Evolutionary conservation across 2,329 filamentous ascomycete genomes (phyloP).

Genomic region (Clarireedia hainanense): DNA sequence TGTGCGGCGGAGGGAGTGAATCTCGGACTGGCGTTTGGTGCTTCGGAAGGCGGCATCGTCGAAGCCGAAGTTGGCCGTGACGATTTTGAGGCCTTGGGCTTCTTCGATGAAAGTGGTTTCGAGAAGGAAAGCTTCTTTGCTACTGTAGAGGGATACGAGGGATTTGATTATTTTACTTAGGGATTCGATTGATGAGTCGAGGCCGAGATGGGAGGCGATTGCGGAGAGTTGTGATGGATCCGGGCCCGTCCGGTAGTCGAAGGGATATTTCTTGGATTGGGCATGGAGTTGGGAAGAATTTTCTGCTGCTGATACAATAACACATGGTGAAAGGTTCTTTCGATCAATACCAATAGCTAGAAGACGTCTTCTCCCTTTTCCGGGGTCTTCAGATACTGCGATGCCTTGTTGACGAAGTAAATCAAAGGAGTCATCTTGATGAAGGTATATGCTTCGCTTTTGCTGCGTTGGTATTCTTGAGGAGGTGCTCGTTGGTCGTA

Average conservation of each 20-base stretch:
- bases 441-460: conserved; percentile 46
- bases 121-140: conserved; percentile 58
- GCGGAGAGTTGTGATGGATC: conserved; percentile 35
- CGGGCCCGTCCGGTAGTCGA: conserved; percentile 46
- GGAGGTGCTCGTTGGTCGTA: conserved; percentile 9
- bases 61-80: conserved; percentile 52
- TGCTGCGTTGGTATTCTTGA: conserved; percentile 26
- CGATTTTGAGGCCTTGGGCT: conserved; percentile 38
- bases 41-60: conserved; percentile 63
- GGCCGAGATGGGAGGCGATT: conserved; percentile 43
- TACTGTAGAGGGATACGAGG: conserved; percentile 47
- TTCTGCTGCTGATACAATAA: conserved; percentile 46
- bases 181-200: conserved; percentile 36
- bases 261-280: conserved; percentile 48
- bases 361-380: conserved; percentile 37
- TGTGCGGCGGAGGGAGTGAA: conserved; percentile 49
- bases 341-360: conserved; percentile 61
- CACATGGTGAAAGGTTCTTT: conserved; percentile 51
- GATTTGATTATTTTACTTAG: conserved; percentile 35
- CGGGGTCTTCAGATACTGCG: conserved; percentile 31
- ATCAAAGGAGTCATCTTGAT: conserved; percentile 43
- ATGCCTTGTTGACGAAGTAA: conserved; percentile 47
- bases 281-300: conserved; percentile 35
- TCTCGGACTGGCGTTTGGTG: conserved; percentile 49
- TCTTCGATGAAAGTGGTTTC: conserved; percentile 41